Evolutionary conservation across 2,329 filamentous ascomycete genomes (phyloP), one percentile per base, ranked within the genome.

Genomic region (Botryosphaeria dothidea): DNA sequence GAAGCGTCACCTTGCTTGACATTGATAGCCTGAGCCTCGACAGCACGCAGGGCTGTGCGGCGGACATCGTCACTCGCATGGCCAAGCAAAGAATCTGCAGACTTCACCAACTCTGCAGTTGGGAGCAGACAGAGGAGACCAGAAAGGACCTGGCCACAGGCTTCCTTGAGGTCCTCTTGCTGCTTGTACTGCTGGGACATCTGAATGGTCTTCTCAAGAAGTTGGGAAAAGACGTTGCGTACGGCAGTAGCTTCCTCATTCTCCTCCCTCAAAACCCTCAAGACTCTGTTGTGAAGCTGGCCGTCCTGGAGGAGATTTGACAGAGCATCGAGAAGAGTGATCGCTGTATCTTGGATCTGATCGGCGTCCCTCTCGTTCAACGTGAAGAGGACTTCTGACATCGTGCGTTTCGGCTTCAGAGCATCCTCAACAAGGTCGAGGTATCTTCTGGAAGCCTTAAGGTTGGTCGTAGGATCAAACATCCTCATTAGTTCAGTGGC

Each of bases 101-200:
- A 91, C 75, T 92, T 92, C 76, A 98, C 88, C 76, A 98, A 95
- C 78, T 97, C 92, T 61, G 88, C 85, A 3, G 94, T 93, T 0
- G 93, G 94, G 46, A 97, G 84, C 6, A 97, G 85, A 68, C 92
- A 90, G 58, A 99, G 84, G n/a, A 96, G 82, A 67, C 90, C 90
- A 19, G 91, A 88, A 54, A 98, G 83, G 1, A 92, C 86, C 65
- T 91, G 87, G 43, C 90, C 90, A 71, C 82, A 82, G 25, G 79
- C 79, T 7, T 78, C 72, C 43, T 76, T 74, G 6, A 80, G 70
- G 54, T 72, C 70, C 1, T 69, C 70, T 11, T 75, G 74, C 0
- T 70, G 68, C 63, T 87, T 88, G 67, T 90, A 80, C 9, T 82
- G 84, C 69, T 92, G 89, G 9, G 89, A 88, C 52, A 96, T 80